Percentiles rank a stretch among this genome's conserved stretches.
Conservation (phyloP, 2,329 filamentous ascomycete species). For the Epicoccum nigrum region DNA sequence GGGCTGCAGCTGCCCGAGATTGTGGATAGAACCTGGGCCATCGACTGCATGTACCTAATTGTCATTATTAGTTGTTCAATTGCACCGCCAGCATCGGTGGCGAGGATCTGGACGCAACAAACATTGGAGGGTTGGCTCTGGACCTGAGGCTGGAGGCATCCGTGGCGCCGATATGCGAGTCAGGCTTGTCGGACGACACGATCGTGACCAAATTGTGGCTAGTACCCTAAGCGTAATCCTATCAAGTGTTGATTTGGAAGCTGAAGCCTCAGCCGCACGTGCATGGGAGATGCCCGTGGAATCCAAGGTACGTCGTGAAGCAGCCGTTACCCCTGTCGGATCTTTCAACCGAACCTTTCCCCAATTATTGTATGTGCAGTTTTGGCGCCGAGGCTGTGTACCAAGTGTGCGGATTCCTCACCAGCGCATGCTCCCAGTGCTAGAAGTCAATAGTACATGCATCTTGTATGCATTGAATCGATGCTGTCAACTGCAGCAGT, state of each 20-base stretch:
- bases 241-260: neutral
- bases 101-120: constrained; percentile 1
- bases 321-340: neutral
- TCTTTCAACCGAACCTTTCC: constrained; percentile 3
- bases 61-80: neutral
- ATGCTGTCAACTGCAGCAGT: neutral
- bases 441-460: neutral
- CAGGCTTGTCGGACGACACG: constrained; percentile 1
- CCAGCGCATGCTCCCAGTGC: neutral
- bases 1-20: neutral
- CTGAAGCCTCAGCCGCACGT: constrained; percentile 3
- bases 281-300: neutral
- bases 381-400: constrained; percentile 5
- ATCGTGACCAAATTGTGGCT: constrained; percentile 4
- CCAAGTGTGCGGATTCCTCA: neutral
- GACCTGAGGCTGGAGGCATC: neutral
- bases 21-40: neutral
- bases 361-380: neutral
- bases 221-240: neutral
- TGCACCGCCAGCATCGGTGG: neutral
- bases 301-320: constrained; percentile 7
- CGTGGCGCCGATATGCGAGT: neutral
- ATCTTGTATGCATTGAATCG: neutral
- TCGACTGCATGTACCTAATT: neutral
- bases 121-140: neutral